phyloP scores from a whole-genome alignment of 345 rosid genomes.

The Euphorbia peplus region DNA sequence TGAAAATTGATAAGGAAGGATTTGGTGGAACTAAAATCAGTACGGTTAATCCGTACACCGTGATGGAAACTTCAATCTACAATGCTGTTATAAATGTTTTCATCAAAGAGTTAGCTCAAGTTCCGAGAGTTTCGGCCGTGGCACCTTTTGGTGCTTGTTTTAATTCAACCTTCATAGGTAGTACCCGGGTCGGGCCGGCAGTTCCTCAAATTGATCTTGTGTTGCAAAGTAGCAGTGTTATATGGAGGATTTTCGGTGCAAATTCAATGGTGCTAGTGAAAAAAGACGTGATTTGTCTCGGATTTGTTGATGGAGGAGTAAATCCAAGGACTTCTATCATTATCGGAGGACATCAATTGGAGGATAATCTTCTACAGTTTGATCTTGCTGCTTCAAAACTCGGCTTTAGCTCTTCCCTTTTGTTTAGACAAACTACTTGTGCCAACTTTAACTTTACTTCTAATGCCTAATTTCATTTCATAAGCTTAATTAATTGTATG shows the following conservation, averaged over 20 bases:
- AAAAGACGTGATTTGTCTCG: not conserved
- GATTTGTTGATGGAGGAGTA: constrained; percentile 22
- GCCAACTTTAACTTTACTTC: too few relatives aligned
- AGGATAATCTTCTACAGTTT: constrained; percentile 26
- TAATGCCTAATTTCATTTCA: too few relatives aligned
- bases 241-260: constrained; percentile 7
- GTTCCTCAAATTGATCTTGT: constrained; percentile 14
- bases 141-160: constrained; percentile 15
- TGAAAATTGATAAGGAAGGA: constrained; percentile 42
- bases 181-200: not conserved
- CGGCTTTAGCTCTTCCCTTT: constrained; percentile 19
- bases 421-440: constrained; percentile 4
- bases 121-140: constrained; percentile 5
- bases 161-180: not conserved
- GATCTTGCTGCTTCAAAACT: constrained; percentile 26
- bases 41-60: constrained; percentile 19
- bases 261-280: constrained; percentile 6
- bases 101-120: not conserved
- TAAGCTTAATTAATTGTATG: too few relatives aligned
- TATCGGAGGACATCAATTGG: constrained; percentile 21
- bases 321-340: constrained; percentile 17
- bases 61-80: constrained; percentile 18
- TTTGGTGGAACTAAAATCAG: constrained; percentile 35
- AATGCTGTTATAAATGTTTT: constrained; percentile 3
- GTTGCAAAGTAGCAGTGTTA: not conserved